Percentiles rank a stretch among this genome's conserved stretches.
Evolutionary conservation across 345 rosid genomes (phyloP).

Genomic region (Hevea brasiliensis): DNA sequence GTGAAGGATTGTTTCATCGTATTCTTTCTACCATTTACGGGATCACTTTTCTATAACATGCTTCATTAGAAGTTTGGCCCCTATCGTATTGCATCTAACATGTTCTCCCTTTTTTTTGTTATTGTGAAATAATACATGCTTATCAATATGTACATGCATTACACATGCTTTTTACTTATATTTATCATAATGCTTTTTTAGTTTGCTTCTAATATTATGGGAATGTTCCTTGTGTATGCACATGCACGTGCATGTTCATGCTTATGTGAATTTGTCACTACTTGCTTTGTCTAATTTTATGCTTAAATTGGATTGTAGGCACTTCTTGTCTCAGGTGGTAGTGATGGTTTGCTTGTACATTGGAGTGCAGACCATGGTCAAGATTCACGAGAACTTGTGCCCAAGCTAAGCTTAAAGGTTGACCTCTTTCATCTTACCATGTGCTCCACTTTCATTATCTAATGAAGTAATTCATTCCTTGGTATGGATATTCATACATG

Average conservation of each 20-base stretch:
- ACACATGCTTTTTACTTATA: not conserved
- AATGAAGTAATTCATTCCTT: constrained; percentile 1
- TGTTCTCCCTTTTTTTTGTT: not conserved
- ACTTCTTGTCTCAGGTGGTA: constrained; percentile 94
- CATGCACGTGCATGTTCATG: not conserved
- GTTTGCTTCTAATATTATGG: not conserved
- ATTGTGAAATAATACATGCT: not conserved
- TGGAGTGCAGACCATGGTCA: constrained; percentile 97
- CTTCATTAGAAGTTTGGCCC: constrained; percentile 1
- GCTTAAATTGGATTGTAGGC: constrained; percentile 52
- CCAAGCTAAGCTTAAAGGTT: constrained; percentile 95
- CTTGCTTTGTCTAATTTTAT: constrained; percentile 11
- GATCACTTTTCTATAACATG: not conserved
- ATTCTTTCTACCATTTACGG: not conserved
- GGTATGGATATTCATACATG: not conserved
- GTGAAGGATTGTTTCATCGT: not conserved
- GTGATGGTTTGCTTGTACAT: constrained; percentile 89
- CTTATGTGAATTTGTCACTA: not conserved
- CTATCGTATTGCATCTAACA: not conserved
- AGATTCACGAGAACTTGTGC: constrained; percentile 96
- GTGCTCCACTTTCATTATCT: not conserved
- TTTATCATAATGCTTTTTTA: not conserved
- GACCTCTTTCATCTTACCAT: not conserved
- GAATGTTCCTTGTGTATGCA: not conserved
- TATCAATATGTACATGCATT: not conserved